A percentile compares a stretch with the other conserved stretches of the same genome.
These are phyloP conservation scores for Castanea mollissima DNA, from an alignment of 306 rosid genomes.

Conservation along the genomic window DNA sequence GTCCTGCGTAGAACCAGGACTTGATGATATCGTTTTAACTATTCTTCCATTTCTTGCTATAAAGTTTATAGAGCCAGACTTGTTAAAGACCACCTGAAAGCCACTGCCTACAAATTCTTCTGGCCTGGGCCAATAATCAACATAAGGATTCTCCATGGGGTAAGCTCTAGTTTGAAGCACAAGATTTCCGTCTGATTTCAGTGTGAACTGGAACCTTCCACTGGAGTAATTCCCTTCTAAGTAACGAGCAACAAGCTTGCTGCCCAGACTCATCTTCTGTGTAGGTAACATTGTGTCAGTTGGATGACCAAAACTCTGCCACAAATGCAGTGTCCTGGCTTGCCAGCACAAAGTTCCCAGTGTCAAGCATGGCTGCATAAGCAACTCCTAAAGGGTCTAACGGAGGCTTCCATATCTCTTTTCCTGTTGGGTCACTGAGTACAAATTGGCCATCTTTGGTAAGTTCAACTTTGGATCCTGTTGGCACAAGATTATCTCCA, in stretches of 20 bases:
- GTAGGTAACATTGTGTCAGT: constrained; percentile 60
- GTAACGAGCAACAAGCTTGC: constrained; percentile 24
- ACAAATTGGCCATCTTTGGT: constrained; percentile 17
- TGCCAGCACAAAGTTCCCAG: constrained; percentile 48
- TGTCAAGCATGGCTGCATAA: constrained; percentile 43
- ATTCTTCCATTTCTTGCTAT: constrained; percentile 8
- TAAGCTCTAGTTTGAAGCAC: constrained; percentile 31
- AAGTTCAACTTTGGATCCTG: too few relatives aligned
- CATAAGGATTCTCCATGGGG: constrained; percentile 21
- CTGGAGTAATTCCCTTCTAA: background rate
- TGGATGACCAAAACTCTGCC: constrained; percentile 56
- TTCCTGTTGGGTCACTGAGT: constrained; percentile 19
- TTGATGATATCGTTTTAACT: background rate
- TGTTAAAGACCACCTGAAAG: constrained; percentile 25
- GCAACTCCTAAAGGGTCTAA: constrained; percentile 11
- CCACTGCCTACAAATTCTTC: background rate
- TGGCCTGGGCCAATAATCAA: constrained; percentile 11
- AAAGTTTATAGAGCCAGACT: constrained; percentile 37
- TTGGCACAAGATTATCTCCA: too few relatives aligned
- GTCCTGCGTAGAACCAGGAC: background rate
- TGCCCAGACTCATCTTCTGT: constrained; percentile 21
- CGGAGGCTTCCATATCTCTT: constrained; percentile 22
- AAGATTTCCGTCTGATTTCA: constrained; percentile 13
- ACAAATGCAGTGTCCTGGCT: constrained; percentile 7
- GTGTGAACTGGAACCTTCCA: constrained; percentile 52